Evolutionary conservation across 352 stramenopile species (phyloP), one percentile per base, ranked within the genome.

Genomic region (Thraustochytrium sp.): DNA sequence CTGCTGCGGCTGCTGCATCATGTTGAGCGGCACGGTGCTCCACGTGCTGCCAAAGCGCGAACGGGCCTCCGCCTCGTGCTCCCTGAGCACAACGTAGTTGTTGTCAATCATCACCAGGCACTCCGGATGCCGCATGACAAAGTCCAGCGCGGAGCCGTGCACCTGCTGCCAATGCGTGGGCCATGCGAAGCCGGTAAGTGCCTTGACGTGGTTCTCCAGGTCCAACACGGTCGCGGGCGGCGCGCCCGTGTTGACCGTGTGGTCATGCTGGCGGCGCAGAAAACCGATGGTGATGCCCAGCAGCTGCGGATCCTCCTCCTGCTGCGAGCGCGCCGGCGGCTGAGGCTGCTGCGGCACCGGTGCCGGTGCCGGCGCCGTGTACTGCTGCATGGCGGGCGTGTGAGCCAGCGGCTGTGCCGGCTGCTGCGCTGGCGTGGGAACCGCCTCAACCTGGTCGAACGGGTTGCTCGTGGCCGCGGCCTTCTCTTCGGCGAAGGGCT

Each of bases 51-150:
- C 26, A 18, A 51, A 38, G 38, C 62, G 62, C 4, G 62, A 23
- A 11, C 37, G 21, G 21, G 74, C 74, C 38, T 82, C 74, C 29
- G 65, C 18, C 29, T 82, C 74, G 40, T 73, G 31, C 34, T 54
- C 74, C 3, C 40, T 16, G 9, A 82, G 74, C 3, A 82, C 74
- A 18, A 82, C 74, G 38, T 61, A 82, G 11, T 65, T 74, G 42
- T 73, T 73, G 21, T 54, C n/a, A 11, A 82, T 51, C 23, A 82
- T 11, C 3, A 23, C 37, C 4, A 82, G 38, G 2, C n/a, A 56
- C 3, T 82, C 40, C n/a, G 51, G 51, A 23, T 82, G 74, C 11
- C 21, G 16, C 23, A 42, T 3, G 26, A 75, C 34, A 82, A 82
- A 82, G 40, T 82, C 74, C 23, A 31, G 4, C 13, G 78, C 0